phyloP scores from a whole-genome alignment of 1,284 basidiomycete species.

The Fomitopsis palustris region DNA sequence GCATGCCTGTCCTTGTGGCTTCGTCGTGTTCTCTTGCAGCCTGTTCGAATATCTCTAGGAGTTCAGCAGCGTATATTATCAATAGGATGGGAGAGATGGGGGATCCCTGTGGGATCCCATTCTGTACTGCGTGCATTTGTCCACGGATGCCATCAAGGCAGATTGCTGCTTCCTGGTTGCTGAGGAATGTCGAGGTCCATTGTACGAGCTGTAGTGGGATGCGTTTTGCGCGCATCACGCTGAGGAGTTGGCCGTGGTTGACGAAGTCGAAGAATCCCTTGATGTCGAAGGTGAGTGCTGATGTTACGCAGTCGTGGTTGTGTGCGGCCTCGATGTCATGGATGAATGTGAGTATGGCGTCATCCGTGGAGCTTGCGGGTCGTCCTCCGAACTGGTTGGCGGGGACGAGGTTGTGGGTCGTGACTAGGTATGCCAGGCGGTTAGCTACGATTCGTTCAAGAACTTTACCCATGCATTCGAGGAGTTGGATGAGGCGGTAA shows the following conservation, averaged over 20 bases:
- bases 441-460: conserved; percentile 15
- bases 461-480: conserved; percentile 17
- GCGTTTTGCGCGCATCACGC: not conserved
- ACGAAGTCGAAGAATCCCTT: conserved; percentile 11
- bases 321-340: conserved; percentile 5
- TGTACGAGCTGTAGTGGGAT: conserved; percentile 3
- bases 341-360: conserved; percentile 8
- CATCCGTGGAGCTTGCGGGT: conserved; percentile 9
- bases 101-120: conserved; percentile 19
- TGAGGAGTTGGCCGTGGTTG: conserved; percentile 3
- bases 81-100: conserved; percentile 21
- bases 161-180: conserved; percentile 15
- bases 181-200: conserved; percentile 8
- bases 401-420: conserved; percentile 10
- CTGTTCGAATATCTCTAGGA: conserved; percentile 15
- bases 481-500: conserved; percentile 18
- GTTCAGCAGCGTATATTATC: conserved; percentile 16
- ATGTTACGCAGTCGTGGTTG: conserved; percentile 4
- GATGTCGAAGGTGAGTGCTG: conserved; percentile 8
- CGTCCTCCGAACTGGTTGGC: conserved; percentile 18
- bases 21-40: not conserved
- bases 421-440: conserved; percentile 7
- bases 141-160: conserved; percentile 21
- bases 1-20: not conserved
- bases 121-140: conserved; percentile 18